Conservation (phyloP, 306 rosid species). For the Cucumis cinereus region DNA sequence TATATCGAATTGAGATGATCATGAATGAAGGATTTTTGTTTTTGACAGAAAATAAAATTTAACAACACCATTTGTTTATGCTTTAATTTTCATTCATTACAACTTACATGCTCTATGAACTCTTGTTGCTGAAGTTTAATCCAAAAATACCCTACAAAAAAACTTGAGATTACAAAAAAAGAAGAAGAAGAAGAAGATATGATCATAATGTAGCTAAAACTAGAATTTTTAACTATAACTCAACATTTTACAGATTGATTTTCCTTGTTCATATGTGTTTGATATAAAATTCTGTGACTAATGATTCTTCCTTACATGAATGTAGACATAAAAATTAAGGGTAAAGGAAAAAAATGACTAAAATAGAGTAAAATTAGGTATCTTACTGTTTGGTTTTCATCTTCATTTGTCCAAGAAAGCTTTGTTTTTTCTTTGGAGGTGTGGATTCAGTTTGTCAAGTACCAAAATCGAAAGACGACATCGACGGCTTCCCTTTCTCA, state of each 20-base stretch:
- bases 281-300: not conserved
- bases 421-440: not conserved
- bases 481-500: constrained; percentile 21
- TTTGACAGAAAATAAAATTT: not conserved
- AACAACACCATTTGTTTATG: not conserved
- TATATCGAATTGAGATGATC: not conserved
- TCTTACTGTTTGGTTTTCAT: not conserved
- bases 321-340: not conserved
- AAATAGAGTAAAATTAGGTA: too few species aligned
- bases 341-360: not conserved
- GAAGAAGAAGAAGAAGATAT: not conserved
- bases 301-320: not conserved
- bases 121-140: not conserved
- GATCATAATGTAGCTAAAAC: not conserved
- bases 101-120: not conserved
- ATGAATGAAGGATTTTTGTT: not conserved
- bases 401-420: not conserved
- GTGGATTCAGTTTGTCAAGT: constrained; percentile 9
- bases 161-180: not conserved
- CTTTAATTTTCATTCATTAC: too few species aligned
- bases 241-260: not conserved
- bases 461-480: constrained; percentile 24
- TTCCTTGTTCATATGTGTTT: not conserved
- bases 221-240: not conserved
- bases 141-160: not conserved